These are phyloP conservation scores for Calonectria crousiana DNA, from an alignment of 2,329 filamentous ascomycete species.

Conservation along the genomic window DNA sequence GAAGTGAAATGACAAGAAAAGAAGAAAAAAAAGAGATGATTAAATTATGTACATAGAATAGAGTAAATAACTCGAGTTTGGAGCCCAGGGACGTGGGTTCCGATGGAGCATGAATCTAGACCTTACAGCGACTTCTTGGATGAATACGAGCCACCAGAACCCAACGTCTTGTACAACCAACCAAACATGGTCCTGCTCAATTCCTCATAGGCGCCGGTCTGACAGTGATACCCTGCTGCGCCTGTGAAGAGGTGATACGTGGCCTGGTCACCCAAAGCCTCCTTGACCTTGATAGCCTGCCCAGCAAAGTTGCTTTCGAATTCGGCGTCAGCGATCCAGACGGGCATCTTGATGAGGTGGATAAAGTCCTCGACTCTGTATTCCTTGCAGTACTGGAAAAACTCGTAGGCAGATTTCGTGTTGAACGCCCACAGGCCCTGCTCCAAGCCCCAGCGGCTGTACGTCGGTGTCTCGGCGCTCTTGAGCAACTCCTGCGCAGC, in stretches of 20 bases:
- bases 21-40: neutral
- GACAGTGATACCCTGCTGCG: constrained; percentile 29
- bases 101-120: neutral
- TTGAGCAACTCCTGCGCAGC: neutral
- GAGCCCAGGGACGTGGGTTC: neutral
- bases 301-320: constrained; percentile 14
- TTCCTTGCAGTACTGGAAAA: constrained; percentile 22
- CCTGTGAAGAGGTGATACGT: constrained; percentile 28
- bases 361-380: constrained; percentile 17
- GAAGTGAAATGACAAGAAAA: neutral
- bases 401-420: constrained; percentile 17
- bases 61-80: neutral
- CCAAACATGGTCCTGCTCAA: constrained; percentile 21
- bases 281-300: constrained; percentile 24
- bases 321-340: constrained; percentile 29
- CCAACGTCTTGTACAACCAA: constrained; percentile 24
- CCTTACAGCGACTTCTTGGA: neutral
- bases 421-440: constrained; percentile 30
- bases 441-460: constrained; percentile 23
- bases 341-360: constrained; percentile 23
- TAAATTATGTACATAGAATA: neutral
- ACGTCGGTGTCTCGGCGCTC: neutral
- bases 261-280: constrained; percentile 25
- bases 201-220: constrained; percentile 30
- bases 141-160: neutral